Base-by-base conservation (phyloP, 192 early-diverging fungal genomes). In the Umbelopsis ramanniana region DNA sequence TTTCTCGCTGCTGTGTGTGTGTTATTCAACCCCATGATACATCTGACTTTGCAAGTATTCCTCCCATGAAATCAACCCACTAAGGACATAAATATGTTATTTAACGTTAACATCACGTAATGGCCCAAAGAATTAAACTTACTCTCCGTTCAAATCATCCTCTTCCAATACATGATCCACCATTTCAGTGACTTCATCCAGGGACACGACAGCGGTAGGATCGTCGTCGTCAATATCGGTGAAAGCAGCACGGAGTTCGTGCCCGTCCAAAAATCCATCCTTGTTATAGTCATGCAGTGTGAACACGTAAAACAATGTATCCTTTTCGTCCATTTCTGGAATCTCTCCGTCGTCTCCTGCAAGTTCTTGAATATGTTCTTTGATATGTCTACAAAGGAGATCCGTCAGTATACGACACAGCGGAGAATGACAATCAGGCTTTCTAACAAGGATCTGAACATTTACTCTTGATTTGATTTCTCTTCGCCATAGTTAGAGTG, bases 101-200 rank as follows among this genome's bases (percentile, higher is more conserved):
- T 29, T 29, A 29, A 29, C 3, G 29, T 29, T 29, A 3, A 2
- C 1, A 29, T 29, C 29, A 29, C 29, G 29, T 29, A 29, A 1
- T 29, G 3, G 29, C 29, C 29, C 29, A 29, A 29, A 3, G 29
- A 29, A 29, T 29, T 17, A 29, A n/a, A 77, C 84, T 74, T 83
- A 88, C 87, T 95, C 91, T 69, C 85, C 86, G 74, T 95, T 80
- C 21, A 80, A 80, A 82, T 95, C 94, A 69, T 94, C 92, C 71
- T 93, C 89, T 23, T 73, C 79, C 57, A 95, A 78, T 33, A 89
- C 89, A 77, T 90, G 88, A 74, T 94, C 92, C 45, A 94, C 84
- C 85, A 90, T 86, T 8, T 84, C 80, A 55, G 83, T 81, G 37
- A 93, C 74, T 37, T 91, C 86, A 22, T 79, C 66, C 7, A 89